Evolutionary conservation across 23 red algal species (phyloP).

Genomic region (Chondrus crispus): DNA sequence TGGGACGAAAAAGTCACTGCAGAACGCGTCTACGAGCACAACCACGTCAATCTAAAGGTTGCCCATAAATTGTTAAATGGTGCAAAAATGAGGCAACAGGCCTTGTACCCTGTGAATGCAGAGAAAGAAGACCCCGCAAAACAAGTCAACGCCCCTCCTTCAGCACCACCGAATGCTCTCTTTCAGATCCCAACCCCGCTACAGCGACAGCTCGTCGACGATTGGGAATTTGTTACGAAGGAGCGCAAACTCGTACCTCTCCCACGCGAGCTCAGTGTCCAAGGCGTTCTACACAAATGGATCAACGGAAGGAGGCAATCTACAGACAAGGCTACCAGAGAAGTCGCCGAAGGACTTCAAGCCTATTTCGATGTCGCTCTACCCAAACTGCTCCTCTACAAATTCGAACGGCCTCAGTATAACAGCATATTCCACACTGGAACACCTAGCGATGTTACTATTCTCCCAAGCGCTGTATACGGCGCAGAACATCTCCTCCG

Average conservation of each 20-base stretch:
- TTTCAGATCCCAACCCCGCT: slow-evolving; percentile 78
- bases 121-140: background rate
- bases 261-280: slow-evolving; percentile 72
- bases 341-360: slow-evolving; percentile 71
- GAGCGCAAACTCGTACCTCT: slow-evolving; percentile 62
- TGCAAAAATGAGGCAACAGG: slow-evolving; percentile 14
- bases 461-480: slow-evolving; percentile 74
- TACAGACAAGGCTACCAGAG: slow-evolving; percentile 50
- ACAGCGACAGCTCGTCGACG: slow-evolving; percentile 83
- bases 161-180: background rate
- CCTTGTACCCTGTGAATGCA: background rate
- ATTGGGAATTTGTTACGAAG: slow-evolving; percentile 89
- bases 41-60: slow-evolving; percentile 59
- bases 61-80: slow-evolving; percentile 57
- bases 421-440: background rate
- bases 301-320: slow-evolving; percentile 12
- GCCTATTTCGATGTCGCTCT: slow-evolving; percentile 79
- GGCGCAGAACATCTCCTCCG: slow-evolving; percentile 92
- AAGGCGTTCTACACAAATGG: slow-evolving; percentile 76
- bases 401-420: slow-evolving; percentile 85
- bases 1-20: slow-evolving; percentile 59
- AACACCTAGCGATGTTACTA: background rate
- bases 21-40: slow-evolving; percentile 42
- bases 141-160: background rate
- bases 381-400: slow-evolving; percentile 86